Percentiles rank a stretch among this genome's conserved stretches.
These are phyloP conservation scores for Annulohypoxylon stygium DNA, from an alignment of 495 filamentous ascomycete species.

Conservation along the genomic window DNA sequence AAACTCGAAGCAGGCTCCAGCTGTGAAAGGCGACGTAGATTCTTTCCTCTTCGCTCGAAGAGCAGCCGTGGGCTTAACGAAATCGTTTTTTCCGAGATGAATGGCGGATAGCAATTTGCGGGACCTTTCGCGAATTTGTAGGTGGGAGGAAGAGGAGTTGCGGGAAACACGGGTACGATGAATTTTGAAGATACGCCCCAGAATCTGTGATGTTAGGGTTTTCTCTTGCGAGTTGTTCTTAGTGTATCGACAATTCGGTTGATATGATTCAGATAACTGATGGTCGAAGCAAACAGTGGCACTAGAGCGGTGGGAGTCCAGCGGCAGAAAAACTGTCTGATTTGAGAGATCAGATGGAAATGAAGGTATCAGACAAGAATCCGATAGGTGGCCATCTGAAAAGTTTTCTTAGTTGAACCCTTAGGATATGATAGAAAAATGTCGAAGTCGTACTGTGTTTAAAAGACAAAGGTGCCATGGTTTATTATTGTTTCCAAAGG, in stretches of 20 bases:
- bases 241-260: neutral
- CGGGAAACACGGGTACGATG: neutral
- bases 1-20: neutral
- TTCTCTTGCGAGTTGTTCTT: neutral
- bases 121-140: neutral
- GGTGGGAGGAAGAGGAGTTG: neutral
- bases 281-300: neutral
- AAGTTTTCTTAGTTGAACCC: neutral
- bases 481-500: neutral
- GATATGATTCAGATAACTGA: neutral
- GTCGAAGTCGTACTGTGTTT: neutral
- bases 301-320: neutral
- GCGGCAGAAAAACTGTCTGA: neutral
- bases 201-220: neutral
- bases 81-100: neutral
- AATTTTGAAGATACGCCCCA: neutral
- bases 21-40: neutral
- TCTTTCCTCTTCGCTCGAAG: neutral
- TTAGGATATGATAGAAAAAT: neutral
- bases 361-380: neutral
- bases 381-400: neutral
- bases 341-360: neutral
- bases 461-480: conserved; percentile 12
- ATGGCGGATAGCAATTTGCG: neutral
- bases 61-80: neutral